These are phyloP conservation scores for Cryptococcus sp. DNA, from an alignment of 1,284 basidiomycete species.

Conservation along the genomic window DNA sequence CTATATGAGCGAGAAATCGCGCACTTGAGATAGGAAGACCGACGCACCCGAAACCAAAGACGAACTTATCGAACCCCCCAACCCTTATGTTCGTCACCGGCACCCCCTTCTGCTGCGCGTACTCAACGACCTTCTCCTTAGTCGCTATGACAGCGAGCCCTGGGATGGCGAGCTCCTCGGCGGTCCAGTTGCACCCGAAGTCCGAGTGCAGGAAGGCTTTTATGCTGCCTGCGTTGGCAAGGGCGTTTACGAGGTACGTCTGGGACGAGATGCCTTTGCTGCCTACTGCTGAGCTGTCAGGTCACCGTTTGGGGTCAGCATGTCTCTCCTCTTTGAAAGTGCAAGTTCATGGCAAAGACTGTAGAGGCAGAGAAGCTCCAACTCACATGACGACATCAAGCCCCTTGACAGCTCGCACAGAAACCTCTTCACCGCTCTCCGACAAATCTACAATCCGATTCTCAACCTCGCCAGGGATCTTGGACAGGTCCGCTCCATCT, in stretches of 20 bases:
- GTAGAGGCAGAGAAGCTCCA: neutral
- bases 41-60: neutral
- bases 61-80: neutral
- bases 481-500: slow-evolving; percentile 12
- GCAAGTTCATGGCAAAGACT: too few species aligned
- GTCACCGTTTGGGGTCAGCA: too few species aligned
- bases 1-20: neutral
- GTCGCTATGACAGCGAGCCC: neutral
- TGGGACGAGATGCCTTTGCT: too few species aligned
- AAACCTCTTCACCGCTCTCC: slow-evolving; percentile 3
- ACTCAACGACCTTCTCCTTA: neutral
- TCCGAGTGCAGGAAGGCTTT: neutral
- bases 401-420: slow-evolving; percentile 14
- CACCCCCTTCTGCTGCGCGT: neutral
- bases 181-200: neutral
- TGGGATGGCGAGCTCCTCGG: neutral
- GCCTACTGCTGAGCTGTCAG: too few species aligned
- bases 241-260: too few species aligned
- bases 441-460: slow-evolving; percentile 21
- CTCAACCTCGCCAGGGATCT: slow-evolving; percentile 23
- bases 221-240: too few species aligned
- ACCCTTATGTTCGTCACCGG: neutral
- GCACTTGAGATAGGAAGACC: neutral
- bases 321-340: neutral
- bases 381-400: slow-evolving; percentile 29